These are phyloP conservation scores for Corchorus olitorius DNA, from an alignment of 345 rosid genomes.

Conservation along the genomic window DNA sequence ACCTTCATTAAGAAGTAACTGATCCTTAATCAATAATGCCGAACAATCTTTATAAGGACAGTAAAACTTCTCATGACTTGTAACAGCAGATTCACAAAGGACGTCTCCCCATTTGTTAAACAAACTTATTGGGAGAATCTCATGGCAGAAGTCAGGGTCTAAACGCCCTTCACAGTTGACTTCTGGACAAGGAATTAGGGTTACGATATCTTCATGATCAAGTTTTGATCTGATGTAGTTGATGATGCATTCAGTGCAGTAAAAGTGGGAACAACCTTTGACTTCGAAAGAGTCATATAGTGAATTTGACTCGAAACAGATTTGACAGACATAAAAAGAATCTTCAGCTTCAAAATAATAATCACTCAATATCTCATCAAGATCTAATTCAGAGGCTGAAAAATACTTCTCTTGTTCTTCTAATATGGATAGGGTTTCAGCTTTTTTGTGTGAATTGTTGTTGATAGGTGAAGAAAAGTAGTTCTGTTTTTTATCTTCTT, in stretches of 20 bases:
- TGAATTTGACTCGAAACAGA: slow-evolving; percentile 36
- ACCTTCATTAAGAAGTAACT: not conserved
- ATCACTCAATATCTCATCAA: too few relatives aligned
- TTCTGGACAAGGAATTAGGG: slow-evolving; percentile 39
- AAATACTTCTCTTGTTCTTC: too few relatives aligned
- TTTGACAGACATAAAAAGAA: slow-evolving; percentile 31
- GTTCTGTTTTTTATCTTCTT: too few relatives aligned
- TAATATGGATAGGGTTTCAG: too few relatives aligned
- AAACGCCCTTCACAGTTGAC: slow-evolving; percentile 32
- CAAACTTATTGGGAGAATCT: slow-evolving; percentile 19
- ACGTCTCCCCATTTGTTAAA: slow-evolving; percentile 51
- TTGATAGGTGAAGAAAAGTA: too few relatives aligned
- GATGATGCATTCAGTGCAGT: slow-evolving; percentile 40
- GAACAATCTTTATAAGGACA: slow-evolving; percentile 52
- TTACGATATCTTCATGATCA: slow-evolving; percentile 37
- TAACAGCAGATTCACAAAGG: slow-evolving; percentile 18
- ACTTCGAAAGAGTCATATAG: slow-evolving; percentile 21
- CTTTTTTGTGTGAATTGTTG: too few relatives aligned
- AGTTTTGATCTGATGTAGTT: slow-evolving; percentile 43
- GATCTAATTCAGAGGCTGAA: too few relatives aligned
- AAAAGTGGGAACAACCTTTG: slow-evolving; percentile 47
- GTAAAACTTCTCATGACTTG: slow-evolving; percentile 33
- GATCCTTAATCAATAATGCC: slow-evolving; percentile 42
- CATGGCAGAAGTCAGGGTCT: slow-evolving; percentile 43
- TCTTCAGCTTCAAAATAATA: too few relatives aligned